phyloP scores from a whole-genome alignment of 768 basidiomycete species.

The Tubosaeta brunneosetosa region DNA sequence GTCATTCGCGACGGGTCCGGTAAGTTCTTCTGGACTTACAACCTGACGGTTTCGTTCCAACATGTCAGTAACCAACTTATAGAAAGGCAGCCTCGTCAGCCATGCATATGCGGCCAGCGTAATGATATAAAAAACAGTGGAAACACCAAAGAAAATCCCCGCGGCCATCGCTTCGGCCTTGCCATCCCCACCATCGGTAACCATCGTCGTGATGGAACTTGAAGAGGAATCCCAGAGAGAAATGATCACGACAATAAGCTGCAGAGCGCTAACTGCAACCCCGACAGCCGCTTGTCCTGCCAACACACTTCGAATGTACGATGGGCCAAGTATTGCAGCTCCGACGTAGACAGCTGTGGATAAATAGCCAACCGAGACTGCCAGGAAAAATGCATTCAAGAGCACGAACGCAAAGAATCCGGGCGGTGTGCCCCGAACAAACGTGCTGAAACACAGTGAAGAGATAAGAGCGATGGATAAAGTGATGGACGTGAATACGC shows the following conservation, averaged over 20 bases:
- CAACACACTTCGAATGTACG: slow-evolving; percentile 69
- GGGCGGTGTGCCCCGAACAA: slow-evolving; percentile 49
- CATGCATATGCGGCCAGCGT: slow-evolving; percentile 52
- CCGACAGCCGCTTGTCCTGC: slow-evolving; percentile 85
- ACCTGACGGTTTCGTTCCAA: slow-evolving; percentile 37
- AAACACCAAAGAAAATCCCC: slow-evolving; percentile 67
- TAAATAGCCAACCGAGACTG: slow-evolving; percentile 67
- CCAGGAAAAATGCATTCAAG: slow-evolving; percentile 54
- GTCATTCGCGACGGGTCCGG: slow-evolving; percentile 34
- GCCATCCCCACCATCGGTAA: slow-evolving; percentile 27
- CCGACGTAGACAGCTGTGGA: slow-evolving; percentile 74
- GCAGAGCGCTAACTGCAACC: slow-evolving; percentile 73
- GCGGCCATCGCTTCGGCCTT: slow-evolving; percentile 66
- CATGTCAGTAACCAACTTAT: slow-evolving; percentile 44
- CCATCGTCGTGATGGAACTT: slow-evolving; percentile 18
- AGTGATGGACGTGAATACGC: slow-evolving; percentile 50
- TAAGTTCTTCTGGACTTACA: slow-evolving; percentile 24
- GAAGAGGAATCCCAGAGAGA: slow-evolving; percentile 48
- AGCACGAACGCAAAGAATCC: slow-evolving; percentile 65
- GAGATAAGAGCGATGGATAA: slow-evolving; percentile 49
- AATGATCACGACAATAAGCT: slow-evolving; percentile 58
- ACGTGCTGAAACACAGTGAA: slow-evolving; percentile 64
- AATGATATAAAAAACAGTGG: slow-evolving; percentile 57
- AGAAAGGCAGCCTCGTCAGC: slow-evolving; percentile 56
- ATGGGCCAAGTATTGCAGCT: slow-evolving; percentile 75